These are phyloP conservation scores for Verticillium longisporum DNA, from an alignment of 2,329 filamentous ascomycete species.

Conservation along the genomic window DNA sequence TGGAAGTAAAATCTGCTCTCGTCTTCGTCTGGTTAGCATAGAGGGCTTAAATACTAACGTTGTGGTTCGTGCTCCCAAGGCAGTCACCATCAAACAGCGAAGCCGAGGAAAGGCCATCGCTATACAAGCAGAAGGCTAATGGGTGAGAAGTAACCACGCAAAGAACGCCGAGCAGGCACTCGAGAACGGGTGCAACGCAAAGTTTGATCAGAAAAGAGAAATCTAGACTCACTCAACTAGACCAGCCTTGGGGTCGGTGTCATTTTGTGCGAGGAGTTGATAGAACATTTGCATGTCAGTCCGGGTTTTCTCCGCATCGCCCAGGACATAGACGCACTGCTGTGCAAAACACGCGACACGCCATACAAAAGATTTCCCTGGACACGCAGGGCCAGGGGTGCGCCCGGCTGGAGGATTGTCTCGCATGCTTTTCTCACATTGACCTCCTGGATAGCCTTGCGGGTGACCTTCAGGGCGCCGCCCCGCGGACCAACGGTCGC, in stretches of 20 bases:
- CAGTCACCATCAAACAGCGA: too few relatives aligned
- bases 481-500: constrained; percentile 72
- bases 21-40: constrained; percentile 38
- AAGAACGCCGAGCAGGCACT: not conserved
- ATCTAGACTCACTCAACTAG: constrained; percentile 58
- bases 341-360: constrained; percentile 74
- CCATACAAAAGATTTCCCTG: constrained; percentile 86
- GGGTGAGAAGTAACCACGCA: too few relatives aligned
- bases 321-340: constrained; percentile 80
- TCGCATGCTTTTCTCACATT: constrained; percentile 80
- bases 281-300: constrained; percentile 65
- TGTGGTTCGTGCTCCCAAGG: too few relatives aligned
- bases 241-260: constrained; percentile 63
- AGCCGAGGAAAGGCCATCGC: too few relatives aligned
- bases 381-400: constrained; percentile 81
- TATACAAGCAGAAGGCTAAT: too few relatives aligned
- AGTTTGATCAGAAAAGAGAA: not conserved
- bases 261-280: constrained; percentile 47
- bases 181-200: not conserved
- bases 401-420: constrained; percentile 75
- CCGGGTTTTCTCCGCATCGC: constrained; percentile 70
- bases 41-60: too few relatives aligned
- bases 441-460: constrained; percentile 83
- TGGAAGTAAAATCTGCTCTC: constrained; percentile 66
- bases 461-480: constrained; percentile 64